These are phyloP conservation scores for Arthrobotrys entomopaga DNA, from an alignment of 2,329 filamentous ascomycete genomes.

Conservation along the genomic window DNA sequence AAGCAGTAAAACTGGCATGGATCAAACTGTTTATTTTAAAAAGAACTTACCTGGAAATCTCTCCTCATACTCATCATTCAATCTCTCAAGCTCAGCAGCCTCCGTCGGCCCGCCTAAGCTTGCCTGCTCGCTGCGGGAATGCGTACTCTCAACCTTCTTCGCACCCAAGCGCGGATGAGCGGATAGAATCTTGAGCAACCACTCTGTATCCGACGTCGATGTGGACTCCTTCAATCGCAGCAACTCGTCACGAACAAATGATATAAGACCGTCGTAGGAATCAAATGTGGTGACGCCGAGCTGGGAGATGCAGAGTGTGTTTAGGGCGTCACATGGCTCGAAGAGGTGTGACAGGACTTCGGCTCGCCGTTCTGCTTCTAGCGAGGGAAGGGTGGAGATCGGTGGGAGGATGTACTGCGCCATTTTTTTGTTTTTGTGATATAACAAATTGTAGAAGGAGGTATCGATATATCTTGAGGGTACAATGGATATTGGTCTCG, in stretches of 20 bases:
- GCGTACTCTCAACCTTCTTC: constrained; percentile 58
- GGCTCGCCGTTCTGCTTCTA: constrained; percentile 43
- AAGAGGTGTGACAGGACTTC: constrained; percentile 56
- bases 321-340: constrained; percentile 58
- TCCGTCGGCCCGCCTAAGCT: constrained; percentile 56
- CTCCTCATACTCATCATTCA: constrained; percentile 59
- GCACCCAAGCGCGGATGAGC: constrained; percentile 59
- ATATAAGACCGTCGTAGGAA: constrained; percentile 57
- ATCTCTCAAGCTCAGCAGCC: constrained; percentile 55
- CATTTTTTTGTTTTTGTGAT: constrained; percentile 43
- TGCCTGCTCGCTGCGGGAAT: constrained; percentile 58
- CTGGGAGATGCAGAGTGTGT: constrained; percentile 56
- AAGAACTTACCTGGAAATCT: constrained; percentile 57
- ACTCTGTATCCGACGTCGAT: constrained; percentile 55
- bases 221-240: constrained; percentile 56
- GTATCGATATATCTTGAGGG: not conserved
- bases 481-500: constrained; percentile 27
- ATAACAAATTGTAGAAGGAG: not conserved
- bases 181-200: constrained; percentile 58
- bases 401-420: constrained; percentile 52
- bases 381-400: constrained; percentile 36
- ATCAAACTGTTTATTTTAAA: constrained; percentile 1
- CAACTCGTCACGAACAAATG: constrained; percentile 56
- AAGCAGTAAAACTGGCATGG: not conserved
- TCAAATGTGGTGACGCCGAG: constrained; percentile 55